These are phyloP conservation scores for Yamadazyma endophytica DNA, from an alignment of 805 yeast species.

Conservation along the genomic window DNA sequence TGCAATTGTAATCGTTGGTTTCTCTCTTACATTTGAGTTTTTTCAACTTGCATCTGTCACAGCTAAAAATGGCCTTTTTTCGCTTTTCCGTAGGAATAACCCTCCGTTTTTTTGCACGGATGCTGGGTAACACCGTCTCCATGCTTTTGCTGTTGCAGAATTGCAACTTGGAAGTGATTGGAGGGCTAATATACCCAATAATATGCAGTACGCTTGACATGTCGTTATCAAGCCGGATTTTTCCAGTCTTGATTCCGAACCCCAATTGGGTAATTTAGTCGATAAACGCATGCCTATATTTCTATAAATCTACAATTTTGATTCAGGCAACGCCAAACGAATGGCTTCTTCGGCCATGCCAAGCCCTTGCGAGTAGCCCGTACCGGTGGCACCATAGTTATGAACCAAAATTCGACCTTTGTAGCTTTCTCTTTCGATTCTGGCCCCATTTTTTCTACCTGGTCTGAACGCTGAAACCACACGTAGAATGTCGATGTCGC, in stretches of 20 bases:
- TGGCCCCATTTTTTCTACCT: conserved; percentile 64
- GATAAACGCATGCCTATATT: no score
- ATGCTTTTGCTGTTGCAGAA: no score
- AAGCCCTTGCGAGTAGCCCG: conserved; percentile 62
- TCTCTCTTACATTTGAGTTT: conserved; percentile 40
- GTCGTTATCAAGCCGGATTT: no score
- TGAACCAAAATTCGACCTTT: conserved; percentile 41
- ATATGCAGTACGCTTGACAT: no score
- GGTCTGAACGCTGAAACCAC: conserved; percentile 74
- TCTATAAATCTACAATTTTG: no score
- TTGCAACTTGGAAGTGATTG: no score
- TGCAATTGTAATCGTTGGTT: conserved; percentile 4
- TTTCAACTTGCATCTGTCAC: conserved; percentile 43
- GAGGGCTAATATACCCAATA: no score
- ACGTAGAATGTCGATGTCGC: conserved; percentile 46
- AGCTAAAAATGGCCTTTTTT: conserved; percentile 39
- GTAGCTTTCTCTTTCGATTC: conserved; percentile 52
- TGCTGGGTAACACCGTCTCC: no score
- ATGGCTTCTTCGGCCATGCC: conserved; percentile 56
- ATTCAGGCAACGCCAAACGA: conserved; percentile 15
- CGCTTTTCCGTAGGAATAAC: conserved; percentile 34
- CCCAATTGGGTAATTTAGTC: no score
- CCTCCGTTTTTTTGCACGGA: conserved; percentile 31
- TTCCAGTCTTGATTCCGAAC: no score
- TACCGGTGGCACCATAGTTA: conserved; percentile 68